Evolutionary conservation across 345 rosid species (phyloP).

Genomic region (Lagerstroemia speciosa): DNA sequence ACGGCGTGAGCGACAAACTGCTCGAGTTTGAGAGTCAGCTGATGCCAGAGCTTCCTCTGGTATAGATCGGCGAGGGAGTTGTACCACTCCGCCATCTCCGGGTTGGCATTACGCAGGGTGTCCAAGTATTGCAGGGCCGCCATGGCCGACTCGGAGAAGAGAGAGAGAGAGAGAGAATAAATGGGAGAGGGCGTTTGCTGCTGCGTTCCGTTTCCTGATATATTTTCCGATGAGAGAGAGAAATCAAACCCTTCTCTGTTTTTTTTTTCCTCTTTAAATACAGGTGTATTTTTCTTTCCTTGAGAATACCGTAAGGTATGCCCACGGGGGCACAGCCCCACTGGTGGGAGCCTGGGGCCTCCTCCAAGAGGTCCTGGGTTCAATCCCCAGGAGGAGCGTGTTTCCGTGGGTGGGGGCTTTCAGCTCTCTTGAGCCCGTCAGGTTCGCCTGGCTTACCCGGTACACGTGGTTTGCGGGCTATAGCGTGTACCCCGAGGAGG

Average conservation of each 20-base stretch:
- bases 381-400: too few relatives aligned
- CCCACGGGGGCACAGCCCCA: too few relatives aligned
- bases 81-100: constrained; percentile 93
- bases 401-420: too few relatives aligned
- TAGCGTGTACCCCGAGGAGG: too few relatives aligned
- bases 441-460: too few relatives aligned
- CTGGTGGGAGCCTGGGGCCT: too few relatives aligned
- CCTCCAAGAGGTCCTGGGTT: too few relatives aligned
- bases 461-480: too few relatives aligned
- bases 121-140: constrained; percentile 89
- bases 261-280: background rate
- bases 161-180: background rate
- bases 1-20: constrained; percentile 83
- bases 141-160: constrained; percentile 29
- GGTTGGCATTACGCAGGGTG: constrained; percentile 51
- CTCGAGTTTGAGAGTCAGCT: constrained; percentile 94
- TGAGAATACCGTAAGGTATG: constrained; percentile 21
- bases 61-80: constrained; percentile 87
- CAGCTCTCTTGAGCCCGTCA: too few relatives aligned
- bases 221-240: background rate
- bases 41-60: constrained; percentile 99
- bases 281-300: too few relatives aligned
- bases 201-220: background rate
- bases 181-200: background rate
- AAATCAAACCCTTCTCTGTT: constrained; percentile 4